Evolutionary conservation across 257 asterid genomes (phyloP), one percentile per base, ranked within the genome.

Genomic region (Parsonsia alboflavescens): DNA sequence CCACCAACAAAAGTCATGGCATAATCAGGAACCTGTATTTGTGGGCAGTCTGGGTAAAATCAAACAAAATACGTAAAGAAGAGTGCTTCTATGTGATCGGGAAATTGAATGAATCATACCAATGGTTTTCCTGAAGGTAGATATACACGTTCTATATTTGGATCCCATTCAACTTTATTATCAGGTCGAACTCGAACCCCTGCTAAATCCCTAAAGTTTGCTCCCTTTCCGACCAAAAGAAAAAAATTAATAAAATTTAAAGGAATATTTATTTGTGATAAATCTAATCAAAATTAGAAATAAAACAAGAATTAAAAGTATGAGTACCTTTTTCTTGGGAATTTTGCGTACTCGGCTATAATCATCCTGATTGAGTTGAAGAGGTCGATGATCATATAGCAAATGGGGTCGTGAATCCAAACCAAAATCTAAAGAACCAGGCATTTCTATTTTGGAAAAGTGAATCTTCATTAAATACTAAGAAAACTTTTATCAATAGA

Each of bases 21-120:
- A 58, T 94, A 94, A n/a, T 90, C 91, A 7, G 99, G 99, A n/a
- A 92, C 96, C 97, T 90, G 80, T 13, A 62, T 26, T 71, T 21
- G 49, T 2, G 39, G 42, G 26, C 48, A 45, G 42, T 61, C 21
- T 65, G 7, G 70, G 15, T 56, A 70, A 52, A 46, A 19, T 7
- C 15, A 57, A 71, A 48, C 22, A 17, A 22, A 30, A 53, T 7
- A 54, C 0, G 11, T 8, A 21, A n/a, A 16, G 13, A 10, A 10
- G 22, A 16, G 17, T 70, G 24, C 6, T 21, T 28, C 3, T 61
- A 22, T n/a, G 22, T 44, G 6, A 24, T 12, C 6, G 4, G 13
- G n/a, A 52, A 48, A 71, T n/a, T 0, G 22, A 46, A 19, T 0
- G 10, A 75, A 74, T n/a, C 61, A 6, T 92, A 92, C 98, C 93